Conservation (phyloP, 1,139 yeast genomes). For the Debaryomyces coudertii region DNA sequence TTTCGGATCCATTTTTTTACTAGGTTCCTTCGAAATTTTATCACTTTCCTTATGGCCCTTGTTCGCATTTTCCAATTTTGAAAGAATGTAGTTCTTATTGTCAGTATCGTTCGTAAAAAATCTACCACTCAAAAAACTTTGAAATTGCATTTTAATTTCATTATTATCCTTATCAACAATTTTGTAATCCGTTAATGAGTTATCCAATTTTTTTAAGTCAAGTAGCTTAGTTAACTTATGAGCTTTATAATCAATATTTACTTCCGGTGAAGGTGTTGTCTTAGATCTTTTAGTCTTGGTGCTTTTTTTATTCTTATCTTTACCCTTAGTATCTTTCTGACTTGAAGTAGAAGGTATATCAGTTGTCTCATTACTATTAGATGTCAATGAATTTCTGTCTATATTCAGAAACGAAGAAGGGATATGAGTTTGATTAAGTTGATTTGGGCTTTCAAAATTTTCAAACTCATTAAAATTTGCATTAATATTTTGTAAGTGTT, state of each 20-base stretch:
- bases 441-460: background rate
- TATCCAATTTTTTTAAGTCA: conserved; percentile 31
- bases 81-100: conserved; percentile 39
- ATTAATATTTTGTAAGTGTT: background rate
- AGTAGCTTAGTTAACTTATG: conserved; percentile 32
- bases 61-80: conserved; percentile 21
- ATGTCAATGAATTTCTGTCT: background rate
- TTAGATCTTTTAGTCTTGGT: conserved; percentile 21
- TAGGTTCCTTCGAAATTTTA: conserved; percentile 1
- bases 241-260: conserved; percentile 31
- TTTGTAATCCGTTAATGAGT: conserved; percentile 25
- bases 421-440: background rate
- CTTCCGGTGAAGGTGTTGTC: conserved; percentile 15
- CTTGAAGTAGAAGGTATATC: background rate
- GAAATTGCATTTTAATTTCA: conserved; percentile 30
- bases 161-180: conserved; percentile 36
- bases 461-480: conserved; percentile 4
- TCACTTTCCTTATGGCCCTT: conserved; percentile 9
- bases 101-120: conserved; percentile 48
- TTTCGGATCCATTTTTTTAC: conserved; percentile 30
- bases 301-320: conserved; percentile 10
- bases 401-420: background rate
- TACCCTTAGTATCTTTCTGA: background rate
- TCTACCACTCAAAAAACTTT: conserved; percentile 47
- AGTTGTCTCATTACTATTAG: background rate